phyloP scores from a whole-genome alignment of 176 grass and related monocot genomes.

The Rhynchospora pubera region DNA sequence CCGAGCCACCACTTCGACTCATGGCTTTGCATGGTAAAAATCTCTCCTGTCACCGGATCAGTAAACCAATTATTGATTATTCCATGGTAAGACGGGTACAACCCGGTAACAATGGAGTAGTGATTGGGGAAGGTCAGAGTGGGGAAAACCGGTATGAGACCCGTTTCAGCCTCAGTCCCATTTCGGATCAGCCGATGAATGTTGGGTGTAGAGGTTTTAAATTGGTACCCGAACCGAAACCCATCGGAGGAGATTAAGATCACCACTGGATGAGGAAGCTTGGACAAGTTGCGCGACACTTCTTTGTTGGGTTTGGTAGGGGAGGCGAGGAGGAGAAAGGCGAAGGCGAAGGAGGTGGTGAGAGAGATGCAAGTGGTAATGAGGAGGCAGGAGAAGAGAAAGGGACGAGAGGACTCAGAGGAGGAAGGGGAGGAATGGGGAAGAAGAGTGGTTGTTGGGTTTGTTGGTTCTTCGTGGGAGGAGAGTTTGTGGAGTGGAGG shows the following conservation, averaged over 20 bases:
- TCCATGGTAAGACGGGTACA: constrained; percentile 76
- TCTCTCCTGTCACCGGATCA: constrained; percentile 49
- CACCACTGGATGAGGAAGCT: constrained; percentile 63
- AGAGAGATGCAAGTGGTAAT: background rate
- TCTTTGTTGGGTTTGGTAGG: background rate
- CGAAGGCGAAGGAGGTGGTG: constrained; percentile 7
- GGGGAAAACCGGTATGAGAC: constrained; percentile 79
- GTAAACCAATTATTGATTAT: constrained; percentile 92
- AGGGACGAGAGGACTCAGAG: background rate
- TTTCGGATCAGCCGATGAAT: constrained; percentile 64
- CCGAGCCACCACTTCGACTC: constrained; percentile 75
- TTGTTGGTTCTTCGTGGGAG: constrained; percentile 16
- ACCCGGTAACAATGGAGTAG: constrained; percentile 93
- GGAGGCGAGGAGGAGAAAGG: constrained; percentile 23
- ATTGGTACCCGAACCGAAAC: constrained; percentile 87
- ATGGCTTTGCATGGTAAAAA: constrained; percentile 58
- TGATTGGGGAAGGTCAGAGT: constrained; percentile 93
- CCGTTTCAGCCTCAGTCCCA: constrained; percentile 61
- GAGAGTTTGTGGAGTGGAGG: background rate
- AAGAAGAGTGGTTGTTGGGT: background rate
- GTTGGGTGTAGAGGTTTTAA: constrained; percentile 49
- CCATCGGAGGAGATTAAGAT: constrained; percentile 79
- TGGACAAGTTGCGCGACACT: constrained; percentile 29
- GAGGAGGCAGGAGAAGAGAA: constrained; percentile 9
- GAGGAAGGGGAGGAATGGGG: background rate